A percentile compares a stretch with the other conserved stretches of the same genome.
phyloP scores from a whole-genome alignment of 805 yeast species.

The Nakazawaea peltata region DNA sequence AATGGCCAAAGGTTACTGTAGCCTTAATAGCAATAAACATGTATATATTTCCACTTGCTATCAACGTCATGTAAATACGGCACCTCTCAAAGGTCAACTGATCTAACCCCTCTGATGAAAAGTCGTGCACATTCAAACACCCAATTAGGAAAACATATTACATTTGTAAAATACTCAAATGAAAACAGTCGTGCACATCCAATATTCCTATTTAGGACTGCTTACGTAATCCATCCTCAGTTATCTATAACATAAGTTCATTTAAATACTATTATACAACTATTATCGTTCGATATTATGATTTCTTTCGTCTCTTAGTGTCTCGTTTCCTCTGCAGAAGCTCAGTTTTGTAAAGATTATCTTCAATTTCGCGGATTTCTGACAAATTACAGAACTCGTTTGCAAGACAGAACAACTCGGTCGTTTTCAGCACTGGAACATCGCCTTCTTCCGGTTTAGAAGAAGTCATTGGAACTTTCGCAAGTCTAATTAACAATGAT shows the following conservation, averaged over 20 bases:
- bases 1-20: constrained; percentile 10
- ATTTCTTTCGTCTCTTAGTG: constrained; percentile 1
- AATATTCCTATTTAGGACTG: too few relatives aligned
- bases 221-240: too few relatives aligned
- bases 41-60: background rate
- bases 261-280: too few relatives aligned
- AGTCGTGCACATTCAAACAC: too few relatives aligned
- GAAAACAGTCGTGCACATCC: too few relatives aligned
- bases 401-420: constrained; percentile 11
- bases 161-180: too few relatives aligned
- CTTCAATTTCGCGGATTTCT: constrained; percentile 19
- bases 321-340: background rate
- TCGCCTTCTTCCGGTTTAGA: background rate
- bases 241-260: too few relatives aligned
- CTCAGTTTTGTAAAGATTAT: constrained; percentile 15
- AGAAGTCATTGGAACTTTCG: constrained; percentile 7
- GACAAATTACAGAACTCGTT: constrained; percentile 16
- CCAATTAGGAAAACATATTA: too few relatives aligned
- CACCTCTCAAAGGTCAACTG: background rate
- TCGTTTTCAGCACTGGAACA: background rate
- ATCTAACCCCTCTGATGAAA: too few relatives aligned
- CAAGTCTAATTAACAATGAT: constrained; percentile 20
- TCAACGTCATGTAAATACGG: background rate
- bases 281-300: too few relatives aligned
- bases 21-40: background rate